phyloP scores from a whole-genome alignment of 2,329 filamentous ascomycete species.

The Calcarisporium arbuscula region DNA sequence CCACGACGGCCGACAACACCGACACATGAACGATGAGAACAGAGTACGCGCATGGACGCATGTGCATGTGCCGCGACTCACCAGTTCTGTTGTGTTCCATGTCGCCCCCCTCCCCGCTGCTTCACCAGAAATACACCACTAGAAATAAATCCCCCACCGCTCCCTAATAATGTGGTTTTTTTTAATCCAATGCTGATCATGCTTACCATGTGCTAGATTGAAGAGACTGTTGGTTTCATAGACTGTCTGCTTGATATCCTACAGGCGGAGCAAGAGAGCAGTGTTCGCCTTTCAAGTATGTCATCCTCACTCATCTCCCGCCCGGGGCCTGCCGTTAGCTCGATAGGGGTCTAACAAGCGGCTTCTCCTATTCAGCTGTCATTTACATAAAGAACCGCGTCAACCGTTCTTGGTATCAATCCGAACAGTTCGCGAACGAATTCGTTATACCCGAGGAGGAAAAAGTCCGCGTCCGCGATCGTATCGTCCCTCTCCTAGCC shows the following conservation, averaged over 20 bases:
- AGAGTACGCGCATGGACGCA: no score
- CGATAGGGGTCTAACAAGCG: conserved; percentile 10
- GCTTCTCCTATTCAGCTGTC: conserved; percentile 62
- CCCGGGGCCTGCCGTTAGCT: conserved; percentile 1
- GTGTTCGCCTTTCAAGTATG: conserved; percentile 84
- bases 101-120: no score
- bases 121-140: no score
- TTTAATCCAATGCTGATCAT: conserved; percentile 17
- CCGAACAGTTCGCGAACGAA: conserved; percentile 63
- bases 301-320: conserved; percentile 19
- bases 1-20: not conserved
- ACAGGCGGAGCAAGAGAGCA: conserved; percentile 77
- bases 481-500: conserved; percentile 83
- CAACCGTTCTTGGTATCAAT: conserved; percentile 80
- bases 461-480: conserved; percentile 79
- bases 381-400: conserved; percentile 98
- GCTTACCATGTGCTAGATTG: conserved; percentile 54
- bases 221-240: conserved; percentile 83
- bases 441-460: conserved; percentile 80
- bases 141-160: no score
- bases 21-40: no score
- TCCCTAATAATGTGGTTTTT: no score
- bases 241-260: conserved; percentile 87
- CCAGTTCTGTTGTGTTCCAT: no score
- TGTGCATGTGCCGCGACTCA: no score